Percentiles rank a stretch among this genome's conserved stretches.
phyloP scores from a whole-genome alignment of 169 alveolate species.

The Plasmodium gonderi region DNA sequence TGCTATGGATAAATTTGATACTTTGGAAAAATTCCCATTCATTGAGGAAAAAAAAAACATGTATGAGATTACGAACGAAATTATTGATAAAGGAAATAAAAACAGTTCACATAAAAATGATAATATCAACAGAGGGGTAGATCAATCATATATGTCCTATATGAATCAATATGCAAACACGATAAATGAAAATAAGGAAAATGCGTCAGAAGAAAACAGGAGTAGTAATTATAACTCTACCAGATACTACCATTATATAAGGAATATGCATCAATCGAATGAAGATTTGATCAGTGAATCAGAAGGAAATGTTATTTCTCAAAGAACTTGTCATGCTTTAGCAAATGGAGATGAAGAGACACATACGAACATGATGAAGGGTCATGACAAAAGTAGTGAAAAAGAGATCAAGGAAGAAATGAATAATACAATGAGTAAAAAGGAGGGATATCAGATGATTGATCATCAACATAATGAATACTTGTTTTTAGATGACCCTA shows the following conservation, averaged over 20 bases:
- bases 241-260: not conserved
- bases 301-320: not conserved
- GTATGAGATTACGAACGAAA: not conserved
- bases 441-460: not conserved
- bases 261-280: not conserved
- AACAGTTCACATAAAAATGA: not conserved
- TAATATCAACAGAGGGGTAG: not conserved
- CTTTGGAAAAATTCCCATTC: not conserved
- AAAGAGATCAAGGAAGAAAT: not conserved
- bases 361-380: not conserved
- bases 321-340: not conserved
- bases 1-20: not conserved
- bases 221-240: not conserved
- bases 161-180: not conserved
- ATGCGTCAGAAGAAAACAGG: conserved; percentile 2
- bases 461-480: not conserved
- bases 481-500: not conserved
- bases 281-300: not conserved
- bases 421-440: not conserved
- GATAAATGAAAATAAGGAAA: not conserved
- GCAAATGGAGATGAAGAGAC: not conserved
- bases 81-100: not conserved
- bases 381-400: not conserved
- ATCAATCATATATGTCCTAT: not conserved
- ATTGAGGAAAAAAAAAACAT: not conserved